Evolutionary conservation across 352 stramenopile genomes (phyloP), one percentile per base, ranked within the genome.

Genomic region (Phytophthora uliginosa): DNA sequence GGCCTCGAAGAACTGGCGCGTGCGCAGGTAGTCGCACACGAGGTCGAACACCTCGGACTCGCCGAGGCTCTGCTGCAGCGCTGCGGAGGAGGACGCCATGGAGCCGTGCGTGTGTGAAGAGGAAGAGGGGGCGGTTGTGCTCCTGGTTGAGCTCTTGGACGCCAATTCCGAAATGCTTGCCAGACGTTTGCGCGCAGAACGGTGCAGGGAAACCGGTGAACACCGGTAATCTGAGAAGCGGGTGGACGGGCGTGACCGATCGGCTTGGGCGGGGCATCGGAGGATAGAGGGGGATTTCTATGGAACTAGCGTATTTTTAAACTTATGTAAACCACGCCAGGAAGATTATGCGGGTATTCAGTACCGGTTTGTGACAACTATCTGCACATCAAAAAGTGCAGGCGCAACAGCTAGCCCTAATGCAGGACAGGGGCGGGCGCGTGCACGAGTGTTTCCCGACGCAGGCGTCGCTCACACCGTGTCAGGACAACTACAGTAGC

Each of bases 31-130:
- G 75, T 96, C 89, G 71, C 89, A 96, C 12, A 96, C 89, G 61
- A 96, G 86, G 66, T 96, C 89, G 62, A 96, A 96, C 18, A 96
- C 89, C 76, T 96, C 89, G 4, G 88, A 85, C 67, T 96, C 89
- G 53, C 89, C 89, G 9, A 96, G 69, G 57, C 76, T 92, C 73
- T 96, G 89, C 74, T 95, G 89, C 34, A 94, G 71, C 51, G 84
- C 83, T 0, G 84, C 68, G 17, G 81, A 88, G 22, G 85, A 92
- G 5, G 85, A 92, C 26, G 84, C 84, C 73, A 87, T 85, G 18
- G 48, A 20, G 40, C 13, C 22, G 55, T 45, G 36, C 18, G 36
- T 8, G 36, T n/a, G 28, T 26, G 63, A 4, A 22, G 26, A 31
- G 53, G 45, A 59, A 57, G 63, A 64, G 59, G 50, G 56, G 54